Base-by-base conservation (phyloP, 345 rosid genomes). In the Theobroma cacao region DNA sequence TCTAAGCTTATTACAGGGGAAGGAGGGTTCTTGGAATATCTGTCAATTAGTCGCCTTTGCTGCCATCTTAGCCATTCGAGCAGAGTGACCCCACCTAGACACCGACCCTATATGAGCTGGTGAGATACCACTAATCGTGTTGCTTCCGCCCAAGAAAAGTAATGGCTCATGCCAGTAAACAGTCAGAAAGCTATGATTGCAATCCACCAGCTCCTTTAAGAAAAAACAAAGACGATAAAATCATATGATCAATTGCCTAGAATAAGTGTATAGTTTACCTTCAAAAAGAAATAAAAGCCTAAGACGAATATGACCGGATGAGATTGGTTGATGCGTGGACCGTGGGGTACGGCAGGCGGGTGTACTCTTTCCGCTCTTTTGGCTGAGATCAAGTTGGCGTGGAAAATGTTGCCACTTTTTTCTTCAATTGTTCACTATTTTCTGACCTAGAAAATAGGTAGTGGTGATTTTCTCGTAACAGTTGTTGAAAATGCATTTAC, bases 151-250 rank as follows among this genome's bases (percentile, higher is more conserved):
- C 67, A 28, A 41, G 66, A 53, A 30, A 38, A 58, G 34, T 30
- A 20, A 45, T 34, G 60, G 58, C 68, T 70, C 70, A 55, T 34
- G 45, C 74, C 34, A 11, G 52, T 80, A 79, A 79, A 66, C 59
- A 30, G 83, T 48, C 43, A 50, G 17, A 78, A 66, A 80, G 63
- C 72, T 58, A 56, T 67, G 50, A 61, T 41, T 73, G 80, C 22
- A 68, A 67, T 65, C 70, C 70, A n/a, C 48, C 31, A 11, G 17
- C 47, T 70, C 66, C 30, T 61, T 81, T 17, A 58, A 36, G 60
- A 26, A 30, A 11, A 59, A 14, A 64, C 15, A 17, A 53, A 67
- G 36, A 36, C 74, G 53, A 75, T 62, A 56, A 71, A 73, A 67
- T 74, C 59, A 79, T 6, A 61, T 74, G 75, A 67, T 73, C 67